A percentile compares a stretch with the other conserved stretches of the same genome.
Conservation (phyloP, 1,284 basidiomycete genomes). For the Marasmius oreades region DNA sequence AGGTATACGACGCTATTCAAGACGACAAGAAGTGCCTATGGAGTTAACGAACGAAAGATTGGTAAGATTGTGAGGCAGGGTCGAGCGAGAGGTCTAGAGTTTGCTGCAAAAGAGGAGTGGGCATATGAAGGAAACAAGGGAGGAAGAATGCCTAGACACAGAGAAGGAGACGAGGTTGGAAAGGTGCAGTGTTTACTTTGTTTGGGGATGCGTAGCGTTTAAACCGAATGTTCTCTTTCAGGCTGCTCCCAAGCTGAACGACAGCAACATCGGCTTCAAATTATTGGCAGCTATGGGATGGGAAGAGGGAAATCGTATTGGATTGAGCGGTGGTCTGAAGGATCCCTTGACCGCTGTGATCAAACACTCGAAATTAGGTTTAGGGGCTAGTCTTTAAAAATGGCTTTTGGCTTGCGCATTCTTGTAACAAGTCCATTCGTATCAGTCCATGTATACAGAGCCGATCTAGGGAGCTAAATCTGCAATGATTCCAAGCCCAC, state of each 20-base stretch:
- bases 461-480: no score
- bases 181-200: conserved; percentile 40
- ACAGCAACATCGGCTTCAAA: conserved; percentile 71
- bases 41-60: conserved; percentile 57
- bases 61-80: conserved; percentile 45
- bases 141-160: conserved; percentile 39
- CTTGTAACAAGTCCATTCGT: no score
- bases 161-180: conserved; percentile 76
- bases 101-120: conserved; percentile 25
- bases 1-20: conserved; percentile 72
- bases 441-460: no score
- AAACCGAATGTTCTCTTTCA: conserved; percentile 19
- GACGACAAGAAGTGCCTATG: conserved; percentile 53
- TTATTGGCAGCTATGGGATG: conserved; percentile 79
- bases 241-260: conserved; percentile 71
- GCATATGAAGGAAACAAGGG: conserved; percentile 23
- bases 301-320: conserved; percentile 68
- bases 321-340: conserved; percentile 55
- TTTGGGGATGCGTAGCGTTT: conserved; percentile 5
- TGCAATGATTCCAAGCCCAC: no score
- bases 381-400: conserved; percentile 44
- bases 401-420: no score
- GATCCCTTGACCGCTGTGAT: conserved; percentile 68
- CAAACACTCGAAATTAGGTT: conserved; percentile 70
- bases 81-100: conserved; percentile 27